Base-by-base conservation (phyloP, 768 basidiomycete genomes). In the Russula emetica region DNA sequence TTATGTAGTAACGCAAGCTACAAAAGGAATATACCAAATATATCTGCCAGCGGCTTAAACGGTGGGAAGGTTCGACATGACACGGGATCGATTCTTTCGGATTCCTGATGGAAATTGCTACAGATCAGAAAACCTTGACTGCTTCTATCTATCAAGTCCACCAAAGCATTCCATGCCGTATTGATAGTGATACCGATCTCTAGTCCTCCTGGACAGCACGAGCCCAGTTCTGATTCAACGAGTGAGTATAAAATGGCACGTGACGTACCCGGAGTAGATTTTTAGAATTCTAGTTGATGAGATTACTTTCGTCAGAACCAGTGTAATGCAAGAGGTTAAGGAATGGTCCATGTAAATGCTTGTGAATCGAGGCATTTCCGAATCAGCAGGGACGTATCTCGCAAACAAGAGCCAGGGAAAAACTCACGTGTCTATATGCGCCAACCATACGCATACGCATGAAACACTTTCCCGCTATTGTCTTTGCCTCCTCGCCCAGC, bases 361-460 rank as follows among this genome's bases (percentile, higher is more conserved):
- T 64, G 26, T 14, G 56, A 62, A 62, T 24, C 61, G 38, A 58
- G 51, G 59, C 44, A 28, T 11, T 30, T 40, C 16, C 38, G 38
- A 40, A 18, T 26, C 36, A 52, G 61, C 54, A 57, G 38, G 34
- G 22, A 49, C 53, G 38, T 30, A 16, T 49, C n/a, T 38, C 10
- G 36, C 40, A 4, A 47, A 55, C 40, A 44, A 53, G 57, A 50
- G 59, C 8, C 47, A 28, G 32, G 26, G 44, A 16, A 78, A 50
- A 16, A 78, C 82, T 76, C 67, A 83, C 82, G 69, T 79, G 79
- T 71, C 82, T 74, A 74, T 81, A 81, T 79, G 81, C 80, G 54
- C 78, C 81, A 40, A 79, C 76, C 76, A 83, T 79, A 60, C 82
- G 75, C 83, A 84, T 84, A 26, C 82, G 77, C 71, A 85, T 74